phyloP scores from a whole-genome alignment of 148 eudicot genomes.

The Tetragonia tetragonoides region DNA sequence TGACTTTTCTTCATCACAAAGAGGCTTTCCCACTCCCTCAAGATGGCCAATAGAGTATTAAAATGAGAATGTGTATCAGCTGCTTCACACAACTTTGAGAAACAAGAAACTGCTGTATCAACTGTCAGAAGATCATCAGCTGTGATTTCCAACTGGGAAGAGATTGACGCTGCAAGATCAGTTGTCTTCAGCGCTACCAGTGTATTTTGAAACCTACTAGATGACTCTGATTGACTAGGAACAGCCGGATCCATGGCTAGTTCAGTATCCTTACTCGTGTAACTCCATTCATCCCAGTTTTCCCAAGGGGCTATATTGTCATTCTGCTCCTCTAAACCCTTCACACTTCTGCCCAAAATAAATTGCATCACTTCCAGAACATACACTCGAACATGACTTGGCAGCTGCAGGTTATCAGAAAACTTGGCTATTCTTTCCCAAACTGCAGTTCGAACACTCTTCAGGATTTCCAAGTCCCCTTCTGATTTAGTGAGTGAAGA shows the following conservation, averaged over 20 bases:
- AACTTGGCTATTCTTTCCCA: slow-evolving; percentile 81
- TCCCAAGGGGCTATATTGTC: slow-evolving; percentile 72
- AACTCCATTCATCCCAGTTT: slow-evolving; percentile 59
- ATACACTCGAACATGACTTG: slow-evolving; percentile 74
- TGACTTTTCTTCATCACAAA: slow-evolving; percentile 41
- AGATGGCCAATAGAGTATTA: slow-evolving; percentile 55
- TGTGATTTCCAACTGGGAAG: slow-evolving; percentile 54
- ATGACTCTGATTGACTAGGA: slow-evolving; percentile 41
- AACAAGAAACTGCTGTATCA: slow-evolving; percentile 79
- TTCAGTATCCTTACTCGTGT: slow-evolving; percentile 28
- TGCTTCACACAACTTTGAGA: slow-evolving; percentile 54
- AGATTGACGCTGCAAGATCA: slow-evolving; percentile 59
- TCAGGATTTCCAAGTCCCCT: slow-evolving; percentile 53
- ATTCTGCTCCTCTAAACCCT: slow-evolving; percentile 39
- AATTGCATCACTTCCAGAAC: slow-evolving; percentile 81
- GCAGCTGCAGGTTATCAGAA: slow-evolving; percentile 72
- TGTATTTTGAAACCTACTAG: slow-evolving; percentile 63
- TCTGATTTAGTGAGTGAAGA: slow-evolving; percentile 69
- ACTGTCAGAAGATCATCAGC: slow-evolving; percentile 65
- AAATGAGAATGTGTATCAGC: slow-evolving; percentile 50
- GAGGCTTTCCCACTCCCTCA: slow-evolving; percentile 80
- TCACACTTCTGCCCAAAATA: slow-evolving; percentile 44
- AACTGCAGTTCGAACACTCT: slow-evolving; percentile 63
- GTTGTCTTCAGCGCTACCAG: slow-evolving; percentile 85
- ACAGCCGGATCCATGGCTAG: slow-evolving; percentile 25